Evolutionary conservation across 345 rosid genomes (phyloP).

Genomic region (Passiflora organensis): DNA sequence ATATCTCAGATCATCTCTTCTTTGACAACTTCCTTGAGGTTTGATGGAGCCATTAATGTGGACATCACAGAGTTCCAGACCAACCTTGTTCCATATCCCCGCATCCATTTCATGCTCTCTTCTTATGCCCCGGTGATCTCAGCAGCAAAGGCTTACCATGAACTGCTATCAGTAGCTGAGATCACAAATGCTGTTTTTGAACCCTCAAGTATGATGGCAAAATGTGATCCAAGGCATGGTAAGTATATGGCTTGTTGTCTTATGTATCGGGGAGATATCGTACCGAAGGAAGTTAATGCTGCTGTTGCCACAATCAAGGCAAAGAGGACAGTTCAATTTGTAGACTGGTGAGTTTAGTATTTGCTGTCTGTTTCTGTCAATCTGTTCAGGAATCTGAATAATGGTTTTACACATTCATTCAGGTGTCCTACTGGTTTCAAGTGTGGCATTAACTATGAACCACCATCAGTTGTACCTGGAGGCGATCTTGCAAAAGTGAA

Average conservation of each 20-base stretch:
- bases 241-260: conserved; percentile 86
- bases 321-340: conserved; percentile 74
- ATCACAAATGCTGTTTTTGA: conserved; percentile 74
- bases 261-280: conserved; percentile 81
- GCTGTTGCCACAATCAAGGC: conserved; percentile 74
- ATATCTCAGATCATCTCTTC: conserved; percentile 76
- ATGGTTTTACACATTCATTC: conserved; percentile 8
- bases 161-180: conserved; percentile 73
- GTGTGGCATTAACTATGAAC: conserved; percentile 79
- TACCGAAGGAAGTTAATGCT: conserved; percentile 77
- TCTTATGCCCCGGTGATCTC: conserved; percentile 80
- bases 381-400: not conserved
- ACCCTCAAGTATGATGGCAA: conserved; percentile 83
- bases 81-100: conserved; percentile 79
- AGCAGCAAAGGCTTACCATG: conserved; percentile 74
- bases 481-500: conserved; percentile 76
- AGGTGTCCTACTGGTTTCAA: conserved; percentile 92
- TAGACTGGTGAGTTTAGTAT: conserved; percentile 56
- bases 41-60: conserved; percentile 82
- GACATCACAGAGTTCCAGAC: conserved; percentile 79
- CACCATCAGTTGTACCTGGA: conserved; percentile 74
- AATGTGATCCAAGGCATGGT: conserved; percentile 85
- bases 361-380: not conserved
- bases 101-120: conserved; percentile 83
- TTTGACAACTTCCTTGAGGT: conserved; percentile 69